phyloP scores from a whole-genome alignment of 805 yeast genomes.

The Blastobotrys robertii region DNA sequence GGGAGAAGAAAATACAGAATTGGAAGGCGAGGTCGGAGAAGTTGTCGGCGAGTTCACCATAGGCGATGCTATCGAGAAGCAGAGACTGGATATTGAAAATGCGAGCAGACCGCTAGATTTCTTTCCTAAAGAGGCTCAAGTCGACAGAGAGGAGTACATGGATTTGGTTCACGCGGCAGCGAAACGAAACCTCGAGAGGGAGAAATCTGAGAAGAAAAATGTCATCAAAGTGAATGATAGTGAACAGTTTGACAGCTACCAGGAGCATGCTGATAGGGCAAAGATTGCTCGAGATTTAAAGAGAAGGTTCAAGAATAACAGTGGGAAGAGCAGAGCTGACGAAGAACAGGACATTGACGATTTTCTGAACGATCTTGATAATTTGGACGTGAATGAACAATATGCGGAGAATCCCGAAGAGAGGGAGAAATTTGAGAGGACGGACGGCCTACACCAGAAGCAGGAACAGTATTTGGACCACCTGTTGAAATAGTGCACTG shows the following conservation, averaged over 20 bases:
- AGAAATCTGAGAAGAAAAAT: neutral
- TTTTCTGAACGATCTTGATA: conserved; percentile 16
- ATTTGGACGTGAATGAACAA: neutral
- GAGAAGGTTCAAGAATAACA: conserved; percentile 9
- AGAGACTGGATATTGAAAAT: neutral
- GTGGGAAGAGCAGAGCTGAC: neutral
- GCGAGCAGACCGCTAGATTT: conserved; percentile 1
- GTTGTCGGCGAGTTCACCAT: conserved; percentile 1
- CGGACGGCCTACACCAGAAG: too few relatives aligned
- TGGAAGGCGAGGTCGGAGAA: neutral
- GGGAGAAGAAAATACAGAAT: neutral
- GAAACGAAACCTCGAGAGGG: too few relatives aligned
- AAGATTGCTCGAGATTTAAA: conserved; percentile 10
- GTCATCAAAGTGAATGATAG: conserved; percentile 7
- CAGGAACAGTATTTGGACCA: neutral
- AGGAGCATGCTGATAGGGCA: conserved; percentile 13
- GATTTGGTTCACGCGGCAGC: conserved; percentile 1
- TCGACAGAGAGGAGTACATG: conserved; percentile 5
- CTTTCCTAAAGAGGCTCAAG: conserved; percentile 9
- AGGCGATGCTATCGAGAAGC: conserved; percentile 4
- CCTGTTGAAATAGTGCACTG: neutral
- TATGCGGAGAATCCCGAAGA: neutral
- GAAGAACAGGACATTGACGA: conserved; percentile 16
- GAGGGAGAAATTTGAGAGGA: neutral
- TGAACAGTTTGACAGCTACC: conserved; percentile 8